These are phyloP conservation scores for Lindgomyces ingoldianus DNA, from an alignment of 495 filamentous ascomycete genomes.

Conservation along the genomic window DNA sequence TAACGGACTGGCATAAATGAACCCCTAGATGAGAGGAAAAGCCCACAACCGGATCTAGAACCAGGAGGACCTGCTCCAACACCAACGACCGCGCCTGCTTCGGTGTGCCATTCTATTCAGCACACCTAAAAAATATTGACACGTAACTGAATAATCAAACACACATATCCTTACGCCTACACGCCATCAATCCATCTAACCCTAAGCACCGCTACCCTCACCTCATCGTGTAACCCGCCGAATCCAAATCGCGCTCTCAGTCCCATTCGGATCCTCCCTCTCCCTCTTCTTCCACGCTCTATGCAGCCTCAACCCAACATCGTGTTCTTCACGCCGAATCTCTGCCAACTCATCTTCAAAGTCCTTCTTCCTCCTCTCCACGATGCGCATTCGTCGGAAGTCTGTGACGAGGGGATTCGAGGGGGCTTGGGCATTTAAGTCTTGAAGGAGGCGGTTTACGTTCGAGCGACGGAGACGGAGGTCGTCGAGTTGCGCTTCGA, in stretches of 20 bases:
- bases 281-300: conserved; percentile 70
- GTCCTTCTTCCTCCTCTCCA: conserved; percentile 70
- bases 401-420: conserved; percentile 61
- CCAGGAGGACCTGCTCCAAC: not conserved
- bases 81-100: not conserved
- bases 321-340: conserved; percentile 78
- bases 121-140: not conserved
- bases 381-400: conserved; percentile 59
- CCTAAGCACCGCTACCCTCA: not conserved
- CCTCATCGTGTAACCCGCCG: conserved; percentile 58
- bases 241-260: conserved; percentile 77
- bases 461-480: conserved; percentile 68
- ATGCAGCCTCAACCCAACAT: conserved; percentile 79
- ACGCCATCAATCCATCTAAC: not conserved
- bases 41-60: not conserved
- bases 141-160: too few relatives aligned
- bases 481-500: conserved; percentile 67
- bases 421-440: conserved; percentile 46
- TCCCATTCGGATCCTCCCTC: conserved; percentile 57
- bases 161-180: not conserved
- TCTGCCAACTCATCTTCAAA: conserved; percentile 76
- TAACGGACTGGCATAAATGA: not conserved
- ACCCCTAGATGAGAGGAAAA: not conserved
- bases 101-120: not conserved
- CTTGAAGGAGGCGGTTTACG: conserved; percentile 54